Base-by-base conservation (phyloP, 257 asterid genomes). In the Catharanthus roseus region DNA sequence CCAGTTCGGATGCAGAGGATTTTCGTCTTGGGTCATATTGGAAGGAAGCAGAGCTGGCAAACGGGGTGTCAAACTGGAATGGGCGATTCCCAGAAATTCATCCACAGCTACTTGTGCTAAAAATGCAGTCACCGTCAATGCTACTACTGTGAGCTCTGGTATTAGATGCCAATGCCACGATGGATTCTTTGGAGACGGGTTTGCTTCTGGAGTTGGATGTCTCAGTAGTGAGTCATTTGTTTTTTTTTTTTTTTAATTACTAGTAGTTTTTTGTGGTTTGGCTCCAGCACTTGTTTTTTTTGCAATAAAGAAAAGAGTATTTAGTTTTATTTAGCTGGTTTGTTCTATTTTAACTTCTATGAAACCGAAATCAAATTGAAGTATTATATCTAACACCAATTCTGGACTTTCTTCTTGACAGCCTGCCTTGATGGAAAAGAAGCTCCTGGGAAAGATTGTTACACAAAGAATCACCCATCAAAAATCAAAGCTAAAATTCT, bases 141-240 rank as follows among this genome's bases (percentile, higher is more conserved):
- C 87, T 28, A 76, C 88, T 64, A 79, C 90, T 38, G 88, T 89
- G 67, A 31, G 50, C 26, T 69, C 81, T 10, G 91, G 90, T 21
- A 77, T 81, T 60, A 78, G 93, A 69, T 89, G 96, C 71, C 83
- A 69, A 72, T 89, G 93, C 73, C 72, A 49, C 11, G 85, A 81
- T 67, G 93, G 96, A 67, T 87, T 74, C 61, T 63, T 74, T 10
- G 96, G 96, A 18, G 90, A 89, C 47, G 93, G 93, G 61, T 85
- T 89, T 66, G 47, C 82, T 31, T 13, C 28, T 16, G 95, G 92
- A 70, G 69, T 61, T 60, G 90, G 91, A 49, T 89, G 96, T 77
- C 65, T 84, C 58, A 80, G 84, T 70, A 77, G 96, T 89, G 81
- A 82, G 93, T 75, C 4, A 3, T 72, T 49, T 47, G 2, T 61